Percentiles rank a stretch among this genome's conserved stretches.
Conservation (phyloP, 1,284 basidiomycete genomes). For the Trichosporon sp. region DNA sequence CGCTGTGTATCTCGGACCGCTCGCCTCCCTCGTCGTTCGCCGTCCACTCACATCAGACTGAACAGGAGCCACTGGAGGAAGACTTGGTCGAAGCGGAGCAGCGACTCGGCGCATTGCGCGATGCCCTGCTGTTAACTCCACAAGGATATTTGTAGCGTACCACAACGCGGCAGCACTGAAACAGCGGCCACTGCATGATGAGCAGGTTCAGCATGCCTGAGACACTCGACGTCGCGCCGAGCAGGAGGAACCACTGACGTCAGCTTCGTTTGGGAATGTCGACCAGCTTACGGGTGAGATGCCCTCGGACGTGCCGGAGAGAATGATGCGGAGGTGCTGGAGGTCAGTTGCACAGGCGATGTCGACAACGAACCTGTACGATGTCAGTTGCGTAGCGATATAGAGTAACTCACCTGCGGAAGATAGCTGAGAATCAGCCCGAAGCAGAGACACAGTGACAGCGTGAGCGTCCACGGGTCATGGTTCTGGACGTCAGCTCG, state of each 20-base stretch:
- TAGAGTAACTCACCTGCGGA: slow-evolving; percentile 68
- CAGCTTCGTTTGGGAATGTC: slow-evolving; percentile 16
- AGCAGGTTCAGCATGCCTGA: slow-evolving; percentile 85
- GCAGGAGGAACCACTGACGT: slow-evolving; percentile 75
- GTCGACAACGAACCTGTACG: neutral
- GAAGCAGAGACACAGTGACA: slow-evolving; percentile 72
- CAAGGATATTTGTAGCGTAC: neutral
- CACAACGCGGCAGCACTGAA: slow-evolving; percentile 71
- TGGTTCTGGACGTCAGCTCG: slow-evolving; percentile 28
- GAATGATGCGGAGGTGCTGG: slow-evolving; percentile 48
- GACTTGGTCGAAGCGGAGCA: slow-evolving; percentile 83
- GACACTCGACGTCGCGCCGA: slow-evolving; percentile 82
- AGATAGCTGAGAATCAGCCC: slow-evolving; percentile 85
- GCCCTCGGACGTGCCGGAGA: slow-evolving; percentile 76
- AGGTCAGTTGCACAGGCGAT: neutral
- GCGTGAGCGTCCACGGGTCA: slow-evolving; percentile 61
- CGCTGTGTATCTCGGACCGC: no score
- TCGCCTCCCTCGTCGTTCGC: neutral
- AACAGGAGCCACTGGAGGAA: slow-evolving; percentile 84
- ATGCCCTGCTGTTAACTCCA: slow-evolving; percentile 49
- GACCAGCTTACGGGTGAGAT: slow-evolving; percentile 66
- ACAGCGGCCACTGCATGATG: slow-evolving; percentile 82
- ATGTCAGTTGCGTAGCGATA: slow-evolving; percentile 7
- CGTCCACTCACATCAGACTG: slow-evolving; percentile 69
- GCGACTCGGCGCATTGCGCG: slow-evolving; percentile 76